Evolutionary conservation across 176 grass and related monocot genomes (phyloP).

Genomic region (Neostapfia colusana): DNA sequence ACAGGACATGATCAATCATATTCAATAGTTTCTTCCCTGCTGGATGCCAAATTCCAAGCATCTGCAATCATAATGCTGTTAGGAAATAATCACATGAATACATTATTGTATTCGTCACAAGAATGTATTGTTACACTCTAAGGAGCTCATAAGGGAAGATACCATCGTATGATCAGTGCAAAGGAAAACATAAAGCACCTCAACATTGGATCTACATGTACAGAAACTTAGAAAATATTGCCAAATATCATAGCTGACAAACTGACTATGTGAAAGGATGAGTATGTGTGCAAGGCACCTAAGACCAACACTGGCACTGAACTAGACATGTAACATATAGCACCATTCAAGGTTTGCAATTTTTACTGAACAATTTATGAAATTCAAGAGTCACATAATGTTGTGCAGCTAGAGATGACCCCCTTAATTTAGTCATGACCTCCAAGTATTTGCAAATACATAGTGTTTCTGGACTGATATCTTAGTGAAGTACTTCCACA

Average conservation of each 20-base stretch:
- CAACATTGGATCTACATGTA: neutral
- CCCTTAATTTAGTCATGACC: neutral
- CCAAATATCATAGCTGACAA: neutral
- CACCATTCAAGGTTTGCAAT: neutral
- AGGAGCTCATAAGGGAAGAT: neutral
- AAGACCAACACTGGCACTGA: neutral
- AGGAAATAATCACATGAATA: neutral
- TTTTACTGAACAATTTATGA: neutral
- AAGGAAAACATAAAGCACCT: neutral
- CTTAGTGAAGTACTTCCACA: neutral
- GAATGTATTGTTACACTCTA: neutral
- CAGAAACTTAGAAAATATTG: neutral
- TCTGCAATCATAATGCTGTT: slow-evolving; percentile 38
- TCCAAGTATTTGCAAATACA: neutral
- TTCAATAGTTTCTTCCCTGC: slow-evolving; percentile 44
- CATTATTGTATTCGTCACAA: neutral
- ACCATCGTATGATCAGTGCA: neutral
- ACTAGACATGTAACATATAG: neutral
- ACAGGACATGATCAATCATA: slow-evolving; percentile 47
- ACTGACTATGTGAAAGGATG: neutral
- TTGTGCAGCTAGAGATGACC: neutral
- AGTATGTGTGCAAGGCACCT: neutral
- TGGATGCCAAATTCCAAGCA: slow-evolving; percentile 48
- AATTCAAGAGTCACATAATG: neutral
- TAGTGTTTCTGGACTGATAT: neutral